Percentiles rank a stretch among this genome's conserved stretches.
Conservation (phyloP, 225 moss, liverwort and hornwort species). For the Antitrichia curtipendula region DNA sequence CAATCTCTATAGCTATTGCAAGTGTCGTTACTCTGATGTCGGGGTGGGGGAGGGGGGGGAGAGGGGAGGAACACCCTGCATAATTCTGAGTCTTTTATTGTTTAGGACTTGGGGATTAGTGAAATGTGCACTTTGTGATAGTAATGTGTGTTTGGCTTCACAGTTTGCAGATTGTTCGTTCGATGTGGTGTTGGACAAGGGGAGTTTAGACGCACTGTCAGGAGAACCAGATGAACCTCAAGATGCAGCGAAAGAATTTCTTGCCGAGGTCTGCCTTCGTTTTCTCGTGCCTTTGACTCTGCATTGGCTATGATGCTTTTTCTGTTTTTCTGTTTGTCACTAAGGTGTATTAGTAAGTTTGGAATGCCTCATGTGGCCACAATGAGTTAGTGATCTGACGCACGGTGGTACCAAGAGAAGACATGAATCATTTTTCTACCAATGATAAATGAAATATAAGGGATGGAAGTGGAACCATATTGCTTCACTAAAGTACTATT, state of each 20-base stretch:
- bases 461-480: neutral
- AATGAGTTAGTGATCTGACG: neutral
- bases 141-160: neutral
- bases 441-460: neutral
- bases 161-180: conserved; percentile 83
- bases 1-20: neutral
- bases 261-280: conserved; percentile 51
- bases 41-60: neutral
- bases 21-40: neutral
- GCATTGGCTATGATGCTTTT: neutral
- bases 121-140: neutral
- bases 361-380: neutral
- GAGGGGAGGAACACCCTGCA: neutral
- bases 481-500: neutral
- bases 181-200: conserved; percentile 87
- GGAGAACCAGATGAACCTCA: conserved; percentile 88
- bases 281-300: neutral
- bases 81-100: neutral
- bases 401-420: neutral
- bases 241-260: conserved; percentile 52
- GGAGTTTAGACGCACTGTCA: conserved; percentile 81
- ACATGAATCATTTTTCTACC: neutral
- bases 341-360: neutral
- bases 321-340: neutral
- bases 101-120: neutral